Percentiles rank a stretch among this genome's conserved stretches.
These are phyloP conservation scores for Blastobotrys capitulatus DNA, from an alignment of 1,139 yeast species.

Conservation along the genomic window DNA sequence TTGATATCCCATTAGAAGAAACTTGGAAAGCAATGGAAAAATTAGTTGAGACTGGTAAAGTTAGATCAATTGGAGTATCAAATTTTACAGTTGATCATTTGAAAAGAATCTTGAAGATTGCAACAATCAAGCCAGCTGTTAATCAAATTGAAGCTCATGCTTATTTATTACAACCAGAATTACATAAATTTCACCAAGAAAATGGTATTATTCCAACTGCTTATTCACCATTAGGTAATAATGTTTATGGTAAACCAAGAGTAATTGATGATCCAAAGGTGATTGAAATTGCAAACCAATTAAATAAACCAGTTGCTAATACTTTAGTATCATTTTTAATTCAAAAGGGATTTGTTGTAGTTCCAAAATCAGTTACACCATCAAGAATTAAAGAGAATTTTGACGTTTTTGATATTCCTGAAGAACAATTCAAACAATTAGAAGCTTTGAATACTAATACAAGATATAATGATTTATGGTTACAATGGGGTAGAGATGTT, in stretches of 20 bases:
- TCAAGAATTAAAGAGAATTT: constrained; percentile 45
- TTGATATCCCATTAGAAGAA: constrained; percentile 50
- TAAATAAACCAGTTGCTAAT: constrained; percentile 40
- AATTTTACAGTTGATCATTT: constrained; percentile 71
- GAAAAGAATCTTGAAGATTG: constrained; percentile 64
- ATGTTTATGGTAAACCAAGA: constrained; percentile 55
- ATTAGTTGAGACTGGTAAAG: constrained; percentile 48
- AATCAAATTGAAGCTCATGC: constrained; percentile 91
- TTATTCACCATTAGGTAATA: constrained; percentile 84
- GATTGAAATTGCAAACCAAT: constrained; percentile 36
- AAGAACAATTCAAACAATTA: constrained; percentile 42
- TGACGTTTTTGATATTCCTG: constrained; percentile 44
- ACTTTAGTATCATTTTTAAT: constrained; percentile 42
- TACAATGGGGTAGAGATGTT: constrained; percentile 21
- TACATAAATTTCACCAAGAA: constrained; percentile 56
- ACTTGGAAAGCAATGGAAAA: constrained; percentile 44
- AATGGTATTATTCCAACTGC: constrained; percentile 66
- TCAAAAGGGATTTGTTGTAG: constrained; percentile 47
- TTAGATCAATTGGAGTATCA: constrained; percentile 73
- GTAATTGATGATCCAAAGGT: constrained; percentile 55
- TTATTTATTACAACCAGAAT: constrained; percentile 67
- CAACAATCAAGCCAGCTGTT: constrained; percentile 68
- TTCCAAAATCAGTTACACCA: constrained; percentile 60
- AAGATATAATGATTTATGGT: constrained; percentile 41
- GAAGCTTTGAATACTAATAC: constrained; percentile 63